phyloP scores from a whole-genome alignment of 2,329 filamentous ascomycete species.

The Arthrobotrys iridis region DNA sequence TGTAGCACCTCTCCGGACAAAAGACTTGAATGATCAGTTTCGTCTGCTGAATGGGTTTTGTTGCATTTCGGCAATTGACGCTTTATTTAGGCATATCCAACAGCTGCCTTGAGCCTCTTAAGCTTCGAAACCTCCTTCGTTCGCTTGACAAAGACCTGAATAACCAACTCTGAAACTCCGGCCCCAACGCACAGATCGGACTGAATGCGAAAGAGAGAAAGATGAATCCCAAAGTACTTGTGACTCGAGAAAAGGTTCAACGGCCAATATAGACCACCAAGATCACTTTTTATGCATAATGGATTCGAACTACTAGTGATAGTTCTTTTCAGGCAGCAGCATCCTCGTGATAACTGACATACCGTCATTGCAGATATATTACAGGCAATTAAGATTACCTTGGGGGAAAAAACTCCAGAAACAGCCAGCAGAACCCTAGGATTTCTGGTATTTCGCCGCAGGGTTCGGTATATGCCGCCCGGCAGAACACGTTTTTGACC shows the following conservation, averaged over 20 bases:
- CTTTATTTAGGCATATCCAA: conserved; percentile 50
- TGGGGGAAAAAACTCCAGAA: conserved; percentile 34
- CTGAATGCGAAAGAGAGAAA: not conserved
- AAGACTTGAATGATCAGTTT: not conserved
- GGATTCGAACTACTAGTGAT: too few relatives aligned
- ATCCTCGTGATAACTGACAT: conserved; percentile 32
- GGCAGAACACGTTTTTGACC: conserved; percentile 33
- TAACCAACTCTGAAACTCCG: conserved; percentile 33
- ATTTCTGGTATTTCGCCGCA: conserved; percentile 25
- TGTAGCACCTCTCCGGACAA: conserved; percentile 2
- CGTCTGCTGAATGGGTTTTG: conserved; percentile 5
- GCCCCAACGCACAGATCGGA: conserved; percentile 31
- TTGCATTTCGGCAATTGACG: conserved; percentile 45
- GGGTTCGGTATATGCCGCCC: conserved; percentile 48
- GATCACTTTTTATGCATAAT: conserved; percentile 26
- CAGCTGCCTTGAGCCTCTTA: conserved; percentile 15
- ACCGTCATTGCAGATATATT: conserved; percentile 35
- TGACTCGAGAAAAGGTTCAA: not conserved
- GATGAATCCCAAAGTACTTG: not conserved
- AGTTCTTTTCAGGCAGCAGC: conserved; percentile 35
- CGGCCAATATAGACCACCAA: conserved; percentile 10
- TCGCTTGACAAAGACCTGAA: conserved; percentile 51
- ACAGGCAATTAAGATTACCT: conserved; percentile 17
- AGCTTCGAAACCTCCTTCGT: conserved; percentile 28
- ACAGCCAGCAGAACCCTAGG: conserved; percentile 13